Base-by-base conservation (phyloP, 2,329 filamentous ascomycete species). In the Colletotrichum sojae region DNA sequence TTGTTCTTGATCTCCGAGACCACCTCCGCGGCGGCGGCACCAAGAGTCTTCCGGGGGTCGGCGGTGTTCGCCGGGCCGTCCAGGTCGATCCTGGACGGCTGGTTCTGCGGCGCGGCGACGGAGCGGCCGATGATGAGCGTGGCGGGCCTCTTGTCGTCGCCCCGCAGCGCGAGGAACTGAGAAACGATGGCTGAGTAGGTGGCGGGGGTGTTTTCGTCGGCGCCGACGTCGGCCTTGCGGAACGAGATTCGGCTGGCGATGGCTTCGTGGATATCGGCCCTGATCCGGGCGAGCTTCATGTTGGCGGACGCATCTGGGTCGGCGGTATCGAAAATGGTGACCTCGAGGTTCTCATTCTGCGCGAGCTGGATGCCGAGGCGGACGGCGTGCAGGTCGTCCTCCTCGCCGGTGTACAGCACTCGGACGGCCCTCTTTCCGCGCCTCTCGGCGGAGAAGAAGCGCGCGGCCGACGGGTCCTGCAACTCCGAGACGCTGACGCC, bases 81-180 rank as follows among this genome's bases (percentile, higher is more conserved):
- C n/a, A 57, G 5, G 18, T 52, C 45, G 25, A 40, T 53, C 2
- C 16, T 36, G 1, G 31, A 36, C 2, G n/a, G 0, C 20, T 9
- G 18, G 20, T 0, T 15, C 2, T 25, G 48, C 20, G 22, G 6
- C 0, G 46, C 18, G 5, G 27, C n/a, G 8, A 36, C 55, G 5
- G 48, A 53, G 5, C 63, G 63, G 8, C 63, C 63, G 18, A 65
- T 12, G 46, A 65, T 6, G 22, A 65, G 27, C 6, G 49, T 65
- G 1, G 48, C 46, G 12, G 63, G 13, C 18, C 53, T 65, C 0
- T 43, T 20, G n/a, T 51, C 25, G 2, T 4, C 39, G 0, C 1
- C 39, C 1, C 27, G 18, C 1, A 39, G 12, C 16, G 6, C 5
- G 2, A 58, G 15, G 13, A 58, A 18, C 10, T 48, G 53, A 4